These are phyloP conservation scores for Coleophoma crateriformis DNA, from an alignment of 2,329 filamentous ascomycete species.

Conservation along the genomic window DNA sequence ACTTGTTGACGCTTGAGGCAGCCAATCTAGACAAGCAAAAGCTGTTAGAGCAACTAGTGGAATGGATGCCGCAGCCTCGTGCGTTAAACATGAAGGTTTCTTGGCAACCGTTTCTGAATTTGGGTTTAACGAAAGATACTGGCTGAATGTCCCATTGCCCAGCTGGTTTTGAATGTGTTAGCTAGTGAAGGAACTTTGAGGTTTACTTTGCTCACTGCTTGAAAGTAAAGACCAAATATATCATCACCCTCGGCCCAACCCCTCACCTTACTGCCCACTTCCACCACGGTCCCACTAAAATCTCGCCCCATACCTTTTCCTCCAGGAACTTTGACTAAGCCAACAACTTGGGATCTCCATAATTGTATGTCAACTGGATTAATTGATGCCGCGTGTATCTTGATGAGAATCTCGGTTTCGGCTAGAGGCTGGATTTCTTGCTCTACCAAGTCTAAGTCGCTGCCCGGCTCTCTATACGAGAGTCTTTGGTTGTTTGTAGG, in stretches of 20 bases:
- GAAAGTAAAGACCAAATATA: constrained; percentile 27
- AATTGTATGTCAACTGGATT: constrained; percentile 24
- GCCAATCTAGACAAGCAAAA: constrained; percentile 23
- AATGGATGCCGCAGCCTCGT: constrained; percentile 36
- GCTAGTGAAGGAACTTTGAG: too few relatives aligned
- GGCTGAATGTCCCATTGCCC: constrained; percentile 23
- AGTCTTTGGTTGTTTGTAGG: constrained; percentile 10
- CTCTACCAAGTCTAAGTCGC: constrained; percentile 14
- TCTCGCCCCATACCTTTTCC: constrained; percentile 24
- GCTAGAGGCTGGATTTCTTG: constrained; percentile 14
- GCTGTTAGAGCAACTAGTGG: constrained; percentile 37
- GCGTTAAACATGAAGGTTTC: constrained; percentile 35
- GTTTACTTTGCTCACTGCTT: constrained; percentile 11
- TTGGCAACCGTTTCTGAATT: constrained; percentile 16
- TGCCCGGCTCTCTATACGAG: not conserved
- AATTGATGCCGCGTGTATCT: constrained; percentile 23
- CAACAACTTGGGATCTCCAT: constrained; percentile 16
- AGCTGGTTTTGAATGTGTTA: constrained; percentile 9
- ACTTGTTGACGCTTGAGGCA: constrained; percentile 9
- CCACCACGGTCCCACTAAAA: constrained; percentile 26
- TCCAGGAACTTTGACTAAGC: constrained; percentile 17
- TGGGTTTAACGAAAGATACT: constrained; percentile 21
- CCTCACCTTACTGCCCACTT: constrained; percentile 25
- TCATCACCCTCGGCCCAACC: constrained; percentile 29
- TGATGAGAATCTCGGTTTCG: constrained; percentile 19